These are phyloP conservation scores for Trichosporon sp. DNA, from an alignment of 1,284 basidiomycete genomes.

Conservation along the genomic window DNA sequence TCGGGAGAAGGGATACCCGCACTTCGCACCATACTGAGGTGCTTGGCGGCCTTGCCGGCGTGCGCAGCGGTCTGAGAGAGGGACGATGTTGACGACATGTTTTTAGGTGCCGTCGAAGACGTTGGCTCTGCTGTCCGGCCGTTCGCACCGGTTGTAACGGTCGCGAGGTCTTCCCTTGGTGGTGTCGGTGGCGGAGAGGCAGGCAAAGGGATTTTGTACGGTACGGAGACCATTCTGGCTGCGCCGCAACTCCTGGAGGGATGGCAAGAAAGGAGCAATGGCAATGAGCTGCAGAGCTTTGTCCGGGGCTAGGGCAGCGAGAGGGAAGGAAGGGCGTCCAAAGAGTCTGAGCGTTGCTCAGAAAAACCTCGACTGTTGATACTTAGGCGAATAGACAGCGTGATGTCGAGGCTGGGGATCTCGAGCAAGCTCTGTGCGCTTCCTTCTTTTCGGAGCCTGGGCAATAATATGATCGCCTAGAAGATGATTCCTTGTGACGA, in stretches of 20 bases:
- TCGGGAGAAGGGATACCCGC: conserved; percentile 13
- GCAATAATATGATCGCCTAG: background rate
- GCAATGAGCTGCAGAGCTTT: background rate
- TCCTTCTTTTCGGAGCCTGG: background rate
- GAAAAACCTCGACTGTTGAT: background rate
- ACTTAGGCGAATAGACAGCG: background rate
- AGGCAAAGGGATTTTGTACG: conserved; percentile 16
- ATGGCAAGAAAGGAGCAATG: background rate
- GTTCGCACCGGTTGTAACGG: background rate
- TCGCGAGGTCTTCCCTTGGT: conserved; percentile 7
- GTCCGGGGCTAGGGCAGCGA: background rate
- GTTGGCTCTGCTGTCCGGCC: background rate
- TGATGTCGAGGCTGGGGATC: background rate
- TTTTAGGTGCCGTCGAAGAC: background rate
- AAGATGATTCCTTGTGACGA: background rate
- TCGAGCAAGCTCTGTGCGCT: background rate
- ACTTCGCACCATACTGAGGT: background rate
- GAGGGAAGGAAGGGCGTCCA: background rate
- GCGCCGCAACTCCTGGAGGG: background rate
- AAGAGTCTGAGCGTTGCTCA: background rate
- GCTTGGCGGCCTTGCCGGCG: background rate
- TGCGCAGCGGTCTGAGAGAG: background rate
- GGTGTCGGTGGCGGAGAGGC: conserved; percentile 21
- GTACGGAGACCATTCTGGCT: conserved; percentile 16
- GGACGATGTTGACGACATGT: background rate